These are phyloP conservation scores for Populus hybrid DNA, from an alignment of 441 rosid genomes.

Conservation along the genomic window DNA sequence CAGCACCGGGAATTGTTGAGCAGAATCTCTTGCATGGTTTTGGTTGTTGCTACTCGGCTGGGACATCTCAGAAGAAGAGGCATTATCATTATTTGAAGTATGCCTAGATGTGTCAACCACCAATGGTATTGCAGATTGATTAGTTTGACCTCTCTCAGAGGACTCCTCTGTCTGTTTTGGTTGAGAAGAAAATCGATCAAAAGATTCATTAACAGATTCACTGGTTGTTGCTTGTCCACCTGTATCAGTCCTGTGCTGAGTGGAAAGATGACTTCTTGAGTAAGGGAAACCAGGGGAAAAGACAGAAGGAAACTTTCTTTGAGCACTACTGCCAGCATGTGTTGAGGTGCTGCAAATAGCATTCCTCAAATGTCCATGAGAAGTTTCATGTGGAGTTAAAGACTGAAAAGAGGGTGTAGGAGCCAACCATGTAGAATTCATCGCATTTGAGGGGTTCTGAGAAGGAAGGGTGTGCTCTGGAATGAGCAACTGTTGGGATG, in stretches of 20 bases:
- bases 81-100: constrained; percentile 17
- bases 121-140: constrained; percentile 25
- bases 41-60: constrained; percentile 25
- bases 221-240: constrained; percentile 30
- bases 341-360: constrained; percentile 26
- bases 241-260: constrained; percentile 36
- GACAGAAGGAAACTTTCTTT: constrained; percentile 30
- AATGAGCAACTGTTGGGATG: constrained; percentile 56
- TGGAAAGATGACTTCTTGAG: constrained; percentile 41
- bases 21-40: constrained; percentile 31
- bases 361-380: constrained; percentile 35
- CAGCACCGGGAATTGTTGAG: constrained; percentile 45
- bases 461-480: constrained; percentile 36
- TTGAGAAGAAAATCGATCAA: constrained; percentile 38
- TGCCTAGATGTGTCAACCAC: constrained; percentile 22
- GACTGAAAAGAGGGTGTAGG: constrained; percentile 44
- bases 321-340: constrained; percentile 25
- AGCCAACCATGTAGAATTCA: constrained; percentile 40
- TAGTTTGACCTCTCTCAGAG: constrained; percentile 39
- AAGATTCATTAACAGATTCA: constrained; percentile 32
- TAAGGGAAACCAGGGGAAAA: constrained; percentile 42
- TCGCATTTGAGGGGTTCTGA: constrained; percentile 33
- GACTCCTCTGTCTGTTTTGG: constrained; percentile 34
- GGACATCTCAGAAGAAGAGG: constrained; percentile 34
- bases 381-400: constrained; percentile 32